These are phyloP conservation scores for Pleurotus platypus DNA, from an alignment of 768 basidiomycete genomes.

Conservation along the genomic window DNA sequence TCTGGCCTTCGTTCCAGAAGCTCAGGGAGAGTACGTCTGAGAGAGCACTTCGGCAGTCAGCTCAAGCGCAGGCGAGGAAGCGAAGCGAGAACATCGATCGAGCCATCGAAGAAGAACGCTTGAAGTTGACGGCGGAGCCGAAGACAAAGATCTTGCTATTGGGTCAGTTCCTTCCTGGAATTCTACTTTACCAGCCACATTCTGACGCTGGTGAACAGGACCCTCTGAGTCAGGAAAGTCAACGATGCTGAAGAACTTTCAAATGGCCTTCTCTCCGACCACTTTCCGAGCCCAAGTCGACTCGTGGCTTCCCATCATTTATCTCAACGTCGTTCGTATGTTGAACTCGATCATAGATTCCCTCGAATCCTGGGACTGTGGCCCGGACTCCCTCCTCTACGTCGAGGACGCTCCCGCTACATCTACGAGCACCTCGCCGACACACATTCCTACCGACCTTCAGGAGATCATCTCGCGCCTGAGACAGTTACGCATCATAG, in stretches of 20 bases:
- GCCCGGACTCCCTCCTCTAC: constrained; percentile 8
- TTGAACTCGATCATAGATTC: constrained; percentile 39
- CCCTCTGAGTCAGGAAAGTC: constrained; percentile 71
- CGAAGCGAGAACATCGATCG: constrained; percentile 54
- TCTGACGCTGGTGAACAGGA: constrained; percentile 27
- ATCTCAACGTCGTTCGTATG: constrained; percentile 63
- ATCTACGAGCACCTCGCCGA: neutral
- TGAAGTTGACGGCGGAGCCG: constrained; percentile 30
- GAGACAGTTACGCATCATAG: neutral
- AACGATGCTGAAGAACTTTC: constrained; percentile 64
- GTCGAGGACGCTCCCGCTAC: neutral
- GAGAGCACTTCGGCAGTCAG: constrained; percentile 32
- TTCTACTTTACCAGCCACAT: neutral
- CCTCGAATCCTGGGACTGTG: constrained; percentile 9
- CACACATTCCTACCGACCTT: neutral
- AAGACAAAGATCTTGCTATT: constrained; percentile 53
- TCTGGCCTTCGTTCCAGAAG: neutral
- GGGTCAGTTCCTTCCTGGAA: constrained; percentile 32
- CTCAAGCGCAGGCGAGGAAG: constrained; percentile 47
- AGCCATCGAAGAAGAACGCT: constrained; percentile 43
- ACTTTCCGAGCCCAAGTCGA: constrained; percentile 48
- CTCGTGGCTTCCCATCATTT: constrained; percentile 63
- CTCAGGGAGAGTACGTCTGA: constrained; percentile 39
- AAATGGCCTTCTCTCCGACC: constrained; percentile 56
- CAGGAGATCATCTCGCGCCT: neutral